Evolutionary conservation across 2,329 filamentous ascomycete species (phyloP).

Genomic region (Pleoardoris graminearum): DNA sequence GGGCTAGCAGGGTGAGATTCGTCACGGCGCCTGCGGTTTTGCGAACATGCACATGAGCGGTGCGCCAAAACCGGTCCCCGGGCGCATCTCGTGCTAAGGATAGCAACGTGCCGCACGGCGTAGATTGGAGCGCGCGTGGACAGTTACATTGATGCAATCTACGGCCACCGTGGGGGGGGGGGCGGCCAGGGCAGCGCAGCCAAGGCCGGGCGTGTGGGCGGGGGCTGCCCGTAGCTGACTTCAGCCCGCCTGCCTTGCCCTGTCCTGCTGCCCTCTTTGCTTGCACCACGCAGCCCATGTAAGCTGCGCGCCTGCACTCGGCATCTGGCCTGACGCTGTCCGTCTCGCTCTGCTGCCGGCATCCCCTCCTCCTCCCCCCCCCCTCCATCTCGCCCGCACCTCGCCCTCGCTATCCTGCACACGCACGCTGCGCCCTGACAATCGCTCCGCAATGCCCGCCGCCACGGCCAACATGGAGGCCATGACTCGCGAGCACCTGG

Average conservation of each 20-base stretch:
- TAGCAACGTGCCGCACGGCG: not conserved
- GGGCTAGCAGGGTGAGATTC: conserved; percentile 26
- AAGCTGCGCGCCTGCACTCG: conserved; percentile 20
- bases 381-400: not conserved
- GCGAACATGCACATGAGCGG: not conserved
- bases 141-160: conserved; percentile 3
- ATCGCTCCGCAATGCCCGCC: conserved; percentile 8
- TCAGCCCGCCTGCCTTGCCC: conserved; percentile 8
- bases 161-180: conserved; percentile 1
- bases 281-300: conserved; percentile 13
- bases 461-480: conserved; percentile 31
- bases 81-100: not conserved
- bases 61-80: not conserved
- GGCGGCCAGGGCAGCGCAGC: not conserved
- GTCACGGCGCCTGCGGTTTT: not conserved
- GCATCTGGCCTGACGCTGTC: conserved; percentile 9
- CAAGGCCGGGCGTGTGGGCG: not conserved
- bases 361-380: not conserved
- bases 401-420: not conserved
- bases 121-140: conserved; percentile 1
- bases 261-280: conserved; percentile 2
- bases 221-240: conserved; percentile 3
- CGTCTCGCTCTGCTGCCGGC: not conserved
- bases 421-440: not conserved
- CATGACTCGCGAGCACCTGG: conserved; percentile 36